Evolutionary conservation across 805 yeast species (phyloP), one percentile per base, ranked within the genome.

Genomic region (Wickerhamomyces strasburgensis): DNA sequence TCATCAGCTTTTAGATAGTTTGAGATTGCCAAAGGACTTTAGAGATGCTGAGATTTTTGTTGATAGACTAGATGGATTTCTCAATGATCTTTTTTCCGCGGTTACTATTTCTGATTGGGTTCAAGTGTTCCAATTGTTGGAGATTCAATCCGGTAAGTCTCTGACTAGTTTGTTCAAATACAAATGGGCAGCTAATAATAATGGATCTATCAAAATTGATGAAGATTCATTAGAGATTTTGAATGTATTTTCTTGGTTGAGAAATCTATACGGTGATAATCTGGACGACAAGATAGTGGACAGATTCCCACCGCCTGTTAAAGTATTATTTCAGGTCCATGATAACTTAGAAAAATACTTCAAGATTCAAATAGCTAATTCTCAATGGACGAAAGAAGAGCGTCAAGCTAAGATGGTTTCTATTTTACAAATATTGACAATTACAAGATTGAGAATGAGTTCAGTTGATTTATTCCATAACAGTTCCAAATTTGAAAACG

Each of bases 71-170:
- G 90, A 89, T 58, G 64, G 67, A 14, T 63, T 85, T 6, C 69
- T 84, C 19, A 64, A 72, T 3, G 70, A 73, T 4, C 66, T 81
- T 23, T 78, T 81, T 53, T 65, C 62, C 19, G 70, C 75, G 9
- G 70, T 82, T 24, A 70, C 76, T 10, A 58, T 77, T 10, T 74
- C 73, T 42, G 95, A 89, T 49, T 90, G 97, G 96, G 66, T 86
- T 35, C 71, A 72, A 38, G 73, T 81, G 4, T 84, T 75, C 55
- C 90, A 86, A 51, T 61, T 80, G 1, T 60, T 90, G 31, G 96
- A 89, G 54, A 64, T 74, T 23, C 80, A 82, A 41, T 74, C 80
- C 18, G 74, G 75, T 16, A 77, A 72, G 33, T 69, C 79, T 0
- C 56, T 72, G 24, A 61, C 74, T 9, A 72, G 80, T 7, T 62